phyloP scores from a whole-genome alignment of 208 protist species.

The Trypanosoma brucei region DNA sequence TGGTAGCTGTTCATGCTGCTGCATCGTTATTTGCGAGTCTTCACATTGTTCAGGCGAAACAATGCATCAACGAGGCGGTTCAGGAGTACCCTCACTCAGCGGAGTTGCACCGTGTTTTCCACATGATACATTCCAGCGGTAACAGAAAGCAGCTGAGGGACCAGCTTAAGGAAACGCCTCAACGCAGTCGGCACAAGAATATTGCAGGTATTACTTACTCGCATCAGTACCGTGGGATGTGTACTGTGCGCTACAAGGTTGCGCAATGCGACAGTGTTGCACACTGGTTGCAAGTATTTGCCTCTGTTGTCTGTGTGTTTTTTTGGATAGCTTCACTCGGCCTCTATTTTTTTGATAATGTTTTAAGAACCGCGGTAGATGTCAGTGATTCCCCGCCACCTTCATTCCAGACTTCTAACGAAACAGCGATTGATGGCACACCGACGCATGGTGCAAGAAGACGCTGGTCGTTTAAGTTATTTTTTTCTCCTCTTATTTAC shows the following conservation, averaged over 20 bases:
- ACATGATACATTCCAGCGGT: constrained; percentile 8
- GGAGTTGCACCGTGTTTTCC: constrained; percentile 17
- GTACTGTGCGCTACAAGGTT: constrained; percentile 10
- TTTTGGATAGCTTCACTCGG: not conserved
- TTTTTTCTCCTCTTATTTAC: constrained; percentile 6
- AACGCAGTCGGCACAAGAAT: too few species aligned
- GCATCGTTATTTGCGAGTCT: constrained; percentile 19
- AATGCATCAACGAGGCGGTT: constrained; percentile 16
- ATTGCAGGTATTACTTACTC: not conserved
- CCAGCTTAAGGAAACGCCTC: too few species aligned
- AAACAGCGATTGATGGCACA: too few species aligned
- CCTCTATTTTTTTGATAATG: too few species aligned
- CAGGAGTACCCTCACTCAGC: constrained; percentile 19
- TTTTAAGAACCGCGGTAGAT: too few species aligned
- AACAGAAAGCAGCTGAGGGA: not conserved
- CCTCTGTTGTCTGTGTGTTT: constrained; percentile 4
- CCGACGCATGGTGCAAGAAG: too few species aligned
- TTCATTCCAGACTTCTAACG: too few species aligned
- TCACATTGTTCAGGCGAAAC: constrained; percentile 15
- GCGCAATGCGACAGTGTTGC: not conserved
- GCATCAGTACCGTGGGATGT: constrained; percentile 16
- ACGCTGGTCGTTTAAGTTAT: constrained; percentile 18
- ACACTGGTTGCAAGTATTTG: constrained; percentile 1
- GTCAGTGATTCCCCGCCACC: too few species aligned
- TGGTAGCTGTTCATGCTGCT: constrained; percentile 8